Base-by-base conservation (phyloP, 495 filamentous ascomycete genomes). In the Talaromyces liani region DNA sequence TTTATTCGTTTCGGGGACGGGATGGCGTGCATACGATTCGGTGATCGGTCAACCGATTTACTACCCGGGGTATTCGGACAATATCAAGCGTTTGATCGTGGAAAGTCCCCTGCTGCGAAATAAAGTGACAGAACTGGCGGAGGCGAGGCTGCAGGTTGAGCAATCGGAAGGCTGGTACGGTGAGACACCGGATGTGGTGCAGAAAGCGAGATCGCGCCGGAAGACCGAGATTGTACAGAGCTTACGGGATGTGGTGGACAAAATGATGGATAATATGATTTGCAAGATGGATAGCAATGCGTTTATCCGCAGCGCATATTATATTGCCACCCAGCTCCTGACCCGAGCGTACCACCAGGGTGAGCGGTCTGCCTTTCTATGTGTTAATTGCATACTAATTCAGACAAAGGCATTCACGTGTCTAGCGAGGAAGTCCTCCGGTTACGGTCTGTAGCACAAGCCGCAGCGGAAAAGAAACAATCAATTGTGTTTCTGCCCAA, bases 261-360 rank as follows among this genome's bases (percentile, higher is more conserved):
- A 86, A 53, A 86, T 93, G 80, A 89, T 91, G 63, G 90, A 96
- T 68, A 86, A 88, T 56, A 98, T 98, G 94, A 97, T 98, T 61
- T 97, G 94, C 83, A 98, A 98, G 75, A 93, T 97, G 79, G 94
- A 98, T 77, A 95, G 89, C 77, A 96, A 93, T 71, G 79, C 82
- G 27, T 97, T 98, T 68, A 97, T 98, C 67, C 78, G 94, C 25
- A 85, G 88, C 16, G 93, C 94, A 58, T 98, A 98, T 72, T 98
- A 96, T 75, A 66, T 96, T 56, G 82, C 81, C 65, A 93, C 92
- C 8, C 93, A 98, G 73, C 82, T 97, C 45, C 79, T 97, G 62
- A 92, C 92, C 12, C 82, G 94, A 63, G 92, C 93, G 12, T 98
- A 98, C 76, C 91, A 97, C 70, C 93, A 97, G 77, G 94, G 91